Conservation (phyloP, 2,329 filamentous ascomycete genomes). For the Fusarium solani-melongenae region DNA sequence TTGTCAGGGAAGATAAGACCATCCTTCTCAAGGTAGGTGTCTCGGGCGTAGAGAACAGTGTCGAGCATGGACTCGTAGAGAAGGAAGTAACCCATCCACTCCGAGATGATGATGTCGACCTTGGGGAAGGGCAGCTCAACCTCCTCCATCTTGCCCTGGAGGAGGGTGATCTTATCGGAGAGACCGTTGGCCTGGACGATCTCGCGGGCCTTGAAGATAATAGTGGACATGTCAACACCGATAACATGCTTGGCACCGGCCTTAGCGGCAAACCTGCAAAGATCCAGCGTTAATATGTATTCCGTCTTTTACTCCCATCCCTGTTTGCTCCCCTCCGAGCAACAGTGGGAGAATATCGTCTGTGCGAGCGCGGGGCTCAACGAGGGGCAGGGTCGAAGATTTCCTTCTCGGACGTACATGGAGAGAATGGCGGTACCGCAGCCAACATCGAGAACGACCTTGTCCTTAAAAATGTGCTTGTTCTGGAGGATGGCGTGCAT, state of each 20-base stretch:
- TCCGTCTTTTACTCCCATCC: background rate
- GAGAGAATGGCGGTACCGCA: constrained; percentile 98
- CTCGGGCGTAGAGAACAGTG: constrained; percentile 95
- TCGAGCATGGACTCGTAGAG: constrained; percentile 99
- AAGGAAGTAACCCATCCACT: constrained; percentile 99
- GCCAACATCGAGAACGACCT: constrained; percentile 93
- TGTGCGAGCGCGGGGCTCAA: constrained; percentile 29
- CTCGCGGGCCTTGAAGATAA: constrained; percentile 97
- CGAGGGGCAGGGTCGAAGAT: constrained; percentile 16
- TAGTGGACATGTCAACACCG: constrained; percentile 99
- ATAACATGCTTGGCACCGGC: constrained; percentile 98
- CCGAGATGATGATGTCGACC: constrained; percentile 99
- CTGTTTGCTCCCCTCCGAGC: background rate
- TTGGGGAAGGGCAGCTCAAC: constrained; percentile 91
- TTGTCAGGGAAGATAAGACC: constrained; percentile 99
- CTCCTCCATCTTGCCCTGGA: constrained; percentile 99
- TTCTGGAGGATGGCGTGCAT: constrained; percentile 98
- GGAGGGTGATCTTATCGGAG: constrained; percentile 93
- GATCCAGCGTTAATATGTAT: constrained; percentile 15
- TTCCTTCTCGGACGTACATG: constrained; percentile 74
- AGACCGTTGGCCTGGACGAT: constrained; percentile 94
- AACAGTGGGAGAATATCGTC: background rate
- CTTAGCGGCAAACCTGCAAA: constrained; percentile 88
- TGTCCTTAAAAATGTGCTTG: constrained; percentile 87
- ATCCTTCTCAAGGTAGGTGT: constrained; percentile 87